Conservation (phyloP, 2,329 filamentous ascomycete species). For the Xylaria sp. region DNA sequence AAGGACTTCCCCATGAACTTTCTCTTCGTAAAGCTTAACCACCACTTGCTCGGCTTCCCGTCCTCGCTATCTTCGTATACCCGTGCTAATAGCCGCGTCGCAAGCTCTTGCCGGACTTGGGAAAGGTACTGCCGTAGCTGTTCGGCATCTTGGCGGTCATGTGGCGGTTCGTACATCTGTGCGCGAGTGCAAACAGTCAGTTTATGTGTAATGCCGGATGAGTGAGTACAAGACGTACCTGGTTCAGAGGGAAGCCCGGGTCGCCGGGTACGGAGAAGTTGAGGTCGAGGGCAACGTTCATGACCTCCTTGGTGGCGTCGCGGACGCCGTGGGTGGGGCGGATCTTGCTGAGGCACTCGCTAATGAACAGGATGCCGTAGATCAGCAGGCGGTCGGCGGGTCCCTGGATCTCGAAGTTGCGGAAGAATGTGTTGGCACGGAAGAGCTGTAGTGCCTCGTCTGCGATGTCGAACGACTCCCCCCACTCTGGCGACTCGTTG, state of each 20-base stretch:
- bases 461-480: constrained; percentile 94
- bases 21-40: constrained; percentile 98
- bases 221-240: constrained; percentile 60
- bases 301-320: constrained; percentile 76
- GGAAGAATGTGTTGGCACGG: constrained; percentile 98
- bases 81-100: constrained; percentile 80
- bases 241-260: constrained; percentile 91
- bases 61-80: constrained; percentile 83
- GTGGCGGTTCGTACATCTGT: constrained; percentile 89
- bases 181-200: constrained; percentile 2
- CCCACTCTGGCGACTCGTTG: constrained; percentile 76
- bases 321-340: constrained; percentile 74
- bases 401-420: constrained; percentile 99
- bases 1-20: constrained; percentile 99
- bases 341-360: constrained; percentile 89
- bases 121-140: constrained; percentile 87
- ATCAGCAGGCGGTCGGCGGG: constrained; percentile 93
- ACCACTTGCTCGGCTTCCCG: constrained; percentile 84
- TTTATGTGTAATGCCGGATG: too few species aligned
- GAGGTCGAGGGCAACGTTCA: constrained; percentile 88
- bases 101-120: constrained; percentile 93
- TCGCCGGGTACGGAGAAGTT: constrained; percentile 97
- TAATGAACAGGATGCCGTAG: constrained; percentile 95
- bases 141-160: constrained; percentile 89
- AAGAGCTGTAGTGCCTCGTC: constrained; percentile 94